Evolutionary conservation across 83 land plant species (phyloP).

Genomic region (Thuja plicata): DNA sequence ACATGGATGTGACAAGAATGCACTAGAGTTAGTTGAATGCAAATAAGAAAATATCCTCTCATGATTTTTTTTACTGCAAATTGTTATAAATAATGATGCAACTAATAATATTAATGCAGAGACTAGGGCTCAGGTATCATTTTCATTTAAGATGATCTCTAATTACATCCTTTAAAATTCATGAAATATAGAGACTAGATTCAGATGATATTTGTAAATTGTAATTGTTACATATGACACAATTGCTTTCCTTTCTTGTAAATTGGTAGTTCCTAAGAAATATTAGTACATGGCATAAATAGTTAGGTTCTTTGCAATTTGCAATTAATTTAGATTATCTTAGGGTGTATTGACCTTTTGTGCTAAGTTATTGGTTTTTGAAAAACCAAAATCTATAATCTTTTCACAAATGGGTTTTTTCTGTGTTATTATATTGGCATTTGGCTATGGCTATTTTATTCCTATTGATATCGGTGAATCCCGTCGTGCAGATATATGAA

Average conservation of each 20-base stretch:
- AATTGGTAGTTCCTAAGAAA: neutral
- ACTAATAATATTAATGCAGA: neutral
- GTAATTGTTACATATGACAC: neutral
- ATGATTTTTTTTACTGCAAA: neutral
- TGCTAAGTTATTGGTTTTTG: neutral
- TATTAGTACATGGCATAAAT: neutral
- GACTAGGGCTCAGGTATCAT: neutral
- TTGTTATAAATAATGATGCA: neutral
- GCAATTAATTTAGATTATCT: neutral
- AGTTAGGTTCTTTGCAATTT: neutral
- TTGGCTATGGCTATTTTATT: neutral
- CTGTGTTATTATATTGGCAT: neutral
- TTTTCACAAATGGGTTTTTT: neutral
- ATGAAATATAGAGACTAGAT: neutral
- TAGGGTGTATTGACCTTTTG: neutral
- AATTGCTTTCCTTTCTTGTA: neutral
- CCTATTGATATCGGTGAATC: neutral
- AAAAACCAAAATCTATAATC: neutral
- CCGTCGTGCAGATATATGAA: constrained; percentile 13
- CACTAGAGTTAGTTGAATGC: neutral
- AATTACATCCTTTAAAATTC: neutral
- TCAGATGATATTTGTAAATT: neutral
- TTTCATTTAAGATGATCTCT: neutral
- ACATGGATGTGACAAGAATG: neutral
- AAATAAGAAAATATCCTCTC: neutral